phyloP scores from a whole-genome alignment of 2,329 filamentous ascomycete genomes.

The Xylariaceae sp. region DNA sequence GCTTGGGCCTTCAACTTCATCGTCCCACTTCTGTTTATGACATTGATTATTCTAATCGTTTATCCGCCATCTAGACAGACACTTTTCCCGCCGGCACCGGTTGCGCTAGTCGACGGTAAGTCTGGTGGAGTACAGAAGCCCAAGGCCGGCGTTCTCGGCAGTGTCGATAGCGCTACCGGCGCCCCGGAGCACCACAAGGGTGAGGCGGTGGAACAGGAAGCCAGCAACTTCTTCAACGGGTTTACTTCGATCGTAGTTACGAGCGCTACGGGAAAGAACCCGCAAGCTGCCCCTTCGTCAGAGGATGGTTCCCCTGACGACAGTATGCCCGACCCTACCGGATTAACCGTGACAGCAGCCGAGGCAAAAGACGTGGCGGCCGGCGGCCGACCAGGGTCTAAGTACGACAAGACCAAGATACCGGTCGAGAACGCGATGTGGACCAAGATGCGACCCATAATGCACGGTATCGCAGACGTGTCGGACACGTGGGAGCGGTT shows the following conservation, averaged over 20 bases:
- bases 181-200: conserved; percentile 83
- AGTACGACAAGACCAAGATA: conserved; percentile 76
- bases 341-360: conserved; percentile 41
- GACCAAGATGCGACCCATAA: conserved; percentile 73
- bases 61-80: conserved; percentile 63
- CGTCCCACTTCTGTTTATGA: conserved; percentile 60
- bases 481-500: conserved; percentile 48
- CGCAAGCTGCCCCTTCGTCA: conserved; percentile 61
- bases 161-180: conserved; percentile 75
- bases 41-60: conserved; percentile 66
- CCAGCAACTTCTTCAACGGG: conserved; percentile 76
- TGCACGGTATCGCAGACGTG: conserved; percentile 58
- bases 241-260: conserved; percentile 73
- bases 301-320: conserved; percentile 32
- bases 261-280: conserved; percentile 76
- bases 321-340: conserved; percentile 40
- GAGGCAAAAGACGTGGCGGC: conserved; percentile 46
- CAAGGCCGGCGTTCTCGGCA: conserved; percentile 73
- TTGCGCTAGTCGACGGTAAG: conserved; percentile 69
- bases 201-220: conserved; percentile 82
- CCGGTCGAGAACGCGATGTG: conserved; percentile 78
- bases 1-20: conserved; percentile 78
- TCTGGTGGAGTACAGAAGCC: conserved; percentile 79
- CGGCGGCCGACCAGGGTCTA: conserved; percentile 51
- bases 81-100: conserved; percentile 77